Evolutionary conservation across 1,139 yeast genomes (phyloP), one percentile per base, ranked within the genome.

Genomic region (Geotrichum klebahnii): DNA sequence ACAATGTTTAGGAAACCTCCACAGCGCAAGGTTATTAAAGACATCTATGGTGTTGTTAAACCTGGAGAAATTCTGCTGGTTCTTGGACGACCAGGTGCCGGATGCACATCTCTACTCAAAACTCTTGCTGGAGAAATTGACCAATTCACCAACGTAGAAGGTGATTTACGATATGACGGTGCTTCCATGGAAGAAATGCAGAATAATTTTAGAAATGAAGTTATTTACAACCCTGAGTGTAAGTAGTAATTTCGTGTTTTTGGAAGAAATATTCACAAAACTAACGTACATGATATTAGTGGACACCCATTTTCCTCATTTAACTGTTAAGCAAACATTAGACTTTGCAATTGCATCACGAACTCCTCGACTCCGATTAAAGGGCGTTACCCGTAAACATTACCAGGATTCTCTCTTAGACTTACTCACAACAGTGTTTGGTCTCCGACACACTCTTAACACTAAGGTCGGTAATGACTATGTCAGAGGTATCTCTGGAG

Each of bases 41-140:
- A 50, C 14, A 23, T 47, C 17, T 39, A 49, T 29, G 60, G 58
- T 3, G 36, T 55, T 16, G 53, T 55, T n/a, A 46, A 51, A 33
- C 46, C 78, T 10, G 82, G 82, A 53, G 82, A 78, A 61, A 74
- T 78, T 77, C 69, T 77, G 40, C 67, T 78, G 55, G 82, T 78
- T 2, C 70, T 79, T 44, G 84, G 84, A 51, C 71, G 81, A 58
- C 84, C 84, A 3, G 84, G 84, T 51, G 77, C 83, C 19, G 84
- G 84, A 51, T 79, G 84, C 61, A 71, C 82, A 1, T 73, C 82
- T n/a, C 68, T 80, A 29, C 67, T 80, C 58, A 78, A 78, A 59
- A 68, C 79, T 24, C 55, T 78, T 44, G 73, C 81, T 49, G 82
- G 82, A 55, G 77, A 76, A 57, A 70, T 68, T 17, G 63, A 64